Conservation (phyloP, 2,329 filamentous ascomycete species). For the Aspergillus arachidicola region DNA sequence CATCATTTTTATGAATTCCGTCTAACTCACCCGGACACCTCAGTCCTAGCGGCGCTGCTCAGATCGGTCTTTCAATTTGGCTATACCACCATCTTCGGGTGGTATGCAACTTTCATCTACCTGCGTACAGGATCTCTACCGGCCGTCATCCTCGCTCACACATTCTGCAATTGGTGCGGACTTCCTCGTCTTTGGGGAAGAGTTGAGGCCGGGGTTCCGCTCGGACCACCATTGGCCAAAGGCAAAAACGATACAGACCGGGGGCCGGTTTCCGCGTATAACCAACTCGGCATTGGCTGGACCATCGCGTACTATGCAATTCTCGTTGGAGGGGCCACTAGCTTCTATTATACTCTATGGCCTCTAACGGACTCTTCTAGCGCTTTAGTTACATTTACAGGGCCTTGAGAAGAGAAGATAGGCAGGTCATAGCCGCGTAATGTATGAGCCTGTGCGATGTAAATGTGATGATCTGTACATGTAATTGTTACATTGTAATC, state of each 20-base stretch:
- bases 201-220: conserved; percentile 58
- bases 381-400: conserved; percentile 39
- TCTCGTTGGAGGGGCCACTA: conserved; percentile 69
- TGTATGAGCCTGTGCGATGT: neutral
- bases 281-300: conserved; percentile 58
- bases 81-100: conserved; percentile 92
- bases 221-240: conserved; percentile 36
- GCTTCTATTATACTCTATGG: conserved; percentile 74
- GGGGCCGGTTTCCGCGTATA: conserved; percentile 25
- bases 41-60: conserved; percentile 63
- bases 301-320: conserved; percentile 78
- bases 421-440: neutral
- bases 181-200: conserved; percentile 83
- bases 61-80: conserved; percentile 80
- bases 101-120: conserved; percentile 88
- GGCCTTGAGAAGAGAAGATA: neutral
- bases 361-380: conserved; percentile 63
- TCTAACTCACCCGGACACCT: conserved; percentile 73
- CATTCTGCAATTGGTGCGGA: conserved; percentile 91
- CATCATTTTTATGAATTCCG: conserved; percentile 97
- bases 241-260: conserved; percentile 44
- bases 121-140: conserved; percentile 80
- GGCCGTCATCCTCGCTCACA: conserved; percentile 74
- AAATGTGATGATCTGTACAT: neutral
- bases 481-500: neutral